phyloP scores from a whole-genome alignment of 2,329 filamentous ascomycete species.

The Bipolaris zeicola region DNA sequence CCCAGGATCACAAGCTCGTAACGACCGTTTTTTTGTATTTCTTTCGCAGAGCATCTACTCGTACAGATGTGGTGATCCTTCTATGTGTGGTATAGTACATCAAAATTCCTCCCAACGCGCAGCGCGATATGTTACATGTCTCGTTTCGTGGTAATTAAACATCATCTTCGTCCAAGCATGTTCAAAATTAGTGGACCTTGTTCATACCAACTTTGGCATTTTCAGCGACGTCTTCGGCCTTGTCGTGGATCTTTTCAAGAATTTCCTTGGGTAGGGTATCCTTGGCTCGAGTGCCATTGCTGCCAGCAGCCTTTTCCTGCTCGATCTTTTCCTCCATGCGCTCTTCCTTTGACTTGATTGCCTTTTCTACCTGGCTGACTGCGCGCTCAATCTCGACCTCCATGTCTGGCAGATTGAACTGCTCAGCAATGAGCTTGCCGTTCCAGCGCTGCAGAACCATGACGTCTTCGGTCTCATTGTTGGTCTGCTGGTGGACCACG shows the following conservation, averaged over 20 bases:
- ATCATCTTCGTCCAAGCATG: background rate
- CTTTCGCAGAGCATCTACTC: constrained; percentile 5
- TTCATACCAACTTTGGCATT: constrained; percentile 15
- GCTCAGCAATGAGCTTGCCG: constrained; percentile 57
- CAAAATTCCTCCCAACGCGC: constrained; percentile 12
- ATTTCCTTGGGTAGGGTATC: constrained; percentile 38
- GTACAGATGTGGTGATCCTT: constrained; percentile 8
- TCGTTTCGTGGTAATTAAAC: constrained; percentile 12
- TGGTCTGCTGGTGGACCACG: constrained; percentile 48
- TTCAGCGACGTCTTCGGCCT: constrained; percentile 32
- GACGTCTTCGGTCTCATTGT: constrained; percentile 51
- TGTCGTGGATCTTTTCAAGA: constrained; percentile 31
- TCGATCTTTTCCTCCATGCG: constrained; percentile 46
- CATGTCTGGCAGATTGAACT: constrained; percentile 57
- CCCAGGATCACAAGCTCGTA: background rate
- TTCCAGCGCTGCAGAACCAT: constrained; percentile 59
- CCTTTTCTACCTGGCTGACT: constrained; percentile 57
- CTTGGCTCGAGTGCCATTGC: constrained; percentile 34
- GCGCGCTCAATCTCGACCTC: constrained; percentile 60
- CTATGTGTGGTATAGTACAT: constrained; percentile 11
- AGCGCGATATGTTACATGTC: constrained; percentile 2
- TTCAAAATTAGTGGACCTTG: constrained; percentile 13
- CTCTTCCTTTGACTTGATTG: constrained; percentile 49
- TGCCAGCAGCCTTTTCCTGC: constrained; percentile 39
- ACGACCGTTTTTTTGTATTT: constrained; percentile 1